Evolutionary conservation across 108 stramenopile species (phyloP).

Genomic region (Cylindrotheca fusiformis): DNA sequence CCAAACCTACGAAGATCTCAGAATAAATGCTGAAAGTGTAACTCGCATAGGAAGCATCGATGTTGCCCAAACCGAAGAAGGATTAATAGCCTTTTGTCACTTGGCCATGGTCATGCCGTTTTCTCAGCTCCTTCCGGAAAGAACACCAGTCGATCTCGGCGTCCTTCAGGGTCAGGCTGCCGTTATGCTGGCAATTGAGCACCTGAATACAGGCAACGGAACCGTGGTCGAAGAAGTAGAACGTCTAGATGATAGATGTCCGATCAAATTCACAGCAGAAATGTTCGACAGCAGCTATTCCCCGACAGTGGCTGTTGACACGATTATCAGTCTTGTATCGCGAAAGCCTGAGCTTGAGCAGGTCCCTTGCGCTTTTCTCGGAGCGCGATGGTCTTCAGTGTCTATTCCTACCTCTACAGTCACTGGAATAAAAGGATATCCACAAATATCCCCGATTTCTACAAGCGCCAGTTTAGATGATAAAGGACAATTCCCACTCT

Average conservation of each 20-base stretch:
- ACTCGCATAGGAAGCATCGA: background rate
- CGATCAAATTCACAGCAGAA: constrained; percentile 35
- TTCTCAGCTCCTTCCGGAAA: background rate
- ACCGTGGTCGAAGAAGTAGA: constrained; percentile 40
- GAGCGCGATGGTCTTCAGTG: constrained; percentile 35
- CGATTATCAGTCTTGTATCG: background rate
- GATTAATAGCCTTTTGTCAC: background rate
- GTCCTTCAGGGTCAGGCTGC: constrained; percentile 18
- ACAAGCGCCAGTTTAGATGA: constrained; percentile 38
- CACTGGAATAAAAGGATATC: constrained; percentile 45
- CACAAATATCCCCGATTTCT: constrained; percentile 40
- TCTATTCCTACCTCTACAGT: constrained; percentile 44
- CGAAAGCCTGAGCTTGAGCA: background rate
- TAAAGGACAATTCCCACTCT: constrained; percentile 38
- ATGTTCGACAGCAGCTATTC: constrained; percentile 5
- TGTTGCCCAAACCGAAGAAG: background rate
- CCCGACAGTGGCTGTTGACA: background rate
- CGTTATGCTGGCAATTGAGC: constrained; percentile 38
- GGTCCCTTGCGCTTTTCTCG: constrained; percentile 49
- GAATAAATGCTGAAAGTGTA: background rate
- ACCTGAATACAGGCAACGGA: constrained; percentile 54
- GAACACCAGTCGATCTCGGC: background rate
- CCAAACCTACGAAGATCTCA: background rate
- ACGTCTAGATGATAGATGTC: constrained; percentile 36
- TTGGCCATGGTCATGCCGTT: background rate